phyloP scores from a whole-genome alignment of 352 stramenopile species.

The Phytophthora capsici region DNA sequence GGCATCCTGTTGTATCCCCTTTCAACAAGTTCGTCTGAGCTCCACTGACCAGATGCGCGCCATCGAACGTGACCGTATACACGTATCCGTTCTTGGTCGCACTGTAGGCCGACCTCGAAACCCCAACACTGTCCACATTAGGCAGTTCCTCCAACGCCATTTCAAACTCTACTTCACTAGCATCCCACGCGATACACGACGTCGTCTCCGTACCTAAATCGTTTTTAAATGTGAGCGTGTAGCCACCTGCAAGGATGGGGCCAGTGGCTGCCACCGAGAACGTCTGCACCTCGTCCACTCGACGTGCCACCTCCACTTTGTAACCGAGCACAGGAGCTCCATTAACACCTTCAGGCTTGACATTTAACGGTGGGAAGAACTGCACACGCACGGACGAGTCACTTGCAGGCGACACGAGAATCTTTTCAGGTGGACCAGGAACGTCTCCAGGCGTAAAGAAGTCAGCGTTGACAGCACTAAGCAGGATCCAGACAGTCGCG shows the following conservation, averaged over 20 bases:
- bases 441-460: slow-evolving; percentile 71
- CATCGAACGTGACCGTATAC: slow-evolving; percentile 78
- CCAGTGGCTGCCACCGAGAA: slow-evolving; percentile 69
- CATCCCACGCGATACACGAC: slow-evolving; percentile 75
- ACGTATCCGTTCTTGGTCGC: slow-evolving; percentile 63
- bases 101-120: slow-evolving; percentile 58
- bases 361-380: slow-evolving; percentile 57
- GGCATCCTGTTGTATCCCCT: slow-evolving; percentile 48
- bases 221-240: slow-evolving; percentile 68
- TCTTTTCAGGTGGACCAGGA: slow-evolving; percentile 59
- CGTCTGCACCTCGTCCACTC: slow-evolving; percentile 74
- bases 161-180: slow-evolving; percentile 67
- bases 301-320: slow-evolving; percentile 76
- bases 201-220: slow-evolving; percentile 37
- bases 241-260: slow-evolving; percentile 54
- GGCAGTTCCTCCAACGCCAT: slow-evolving; percentile 71
- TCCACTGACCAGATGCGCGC: slow-evolving; percentile 63
- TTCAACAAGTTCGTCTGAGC: slow-evolving; percentile 59
- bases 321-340: slow-evolving; percentile 78
- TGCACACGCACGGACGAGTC: slow-evolving; percentile 64
- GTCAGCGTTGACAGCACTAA: slow-evolving; percentile 27
- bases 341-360: slow-evolving; percentile 74
- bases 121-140: slow-evolving; percentile 69
- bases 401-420: slow-evolving; percentile 53
- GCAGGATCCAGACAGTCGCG: slow-evolving; percentile 1